Evolutionary conservation across 192 early-diverging fungal species (phyloP).

Genomic region (Phlyctochytrium planicorne): DNA sequence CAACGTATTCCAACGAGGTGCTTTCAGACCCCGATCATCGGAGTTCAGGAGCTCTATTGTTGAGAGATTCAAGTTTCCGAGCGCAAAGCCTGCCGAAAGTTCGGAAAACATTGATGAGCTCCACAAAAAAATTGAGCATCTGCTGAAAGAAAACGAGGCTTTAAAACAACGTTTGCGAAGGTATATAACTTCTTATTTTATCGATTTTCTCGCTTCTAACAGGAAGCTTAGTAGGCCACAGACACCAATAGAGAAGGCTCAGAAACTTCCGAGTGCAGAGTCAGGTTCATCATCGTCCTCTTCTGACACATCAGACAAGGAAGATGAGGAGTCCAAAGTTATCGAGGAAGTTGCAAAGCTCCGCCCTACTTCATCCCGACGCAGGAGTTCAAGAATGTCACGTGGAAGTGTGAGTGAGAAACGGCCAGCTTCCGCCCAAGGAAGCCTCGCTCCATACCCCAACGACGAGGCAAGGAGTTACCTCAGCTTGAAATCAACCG

Average conservation of each 20-base stretch:
- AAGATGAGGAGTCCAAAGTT: background rate
- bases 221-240: too few relatives aligned
- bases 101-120: too few relatives aligned
- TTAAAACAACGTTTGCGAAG: too few relatives aligned
- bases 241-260: too few relatives aligned
- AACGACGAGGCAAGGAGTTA: background rate
- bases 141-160: too few relatives aligned
- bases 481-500: background rate
- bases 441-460: background rate
- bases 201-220: too few relatives aligned
- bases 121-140: too few relatives aligned
- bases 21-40: background rate
- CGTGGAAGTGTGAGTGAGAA: background rate
- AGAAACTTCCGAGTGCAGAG: too few relatives aligned
- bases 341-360: background rate
- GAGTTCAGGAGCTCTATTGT: slow-evolving; percentile 1
- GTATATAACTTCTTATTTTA: too few relatives aligned
- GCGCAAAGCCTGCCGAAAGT: slow-evolving; percentile 9
- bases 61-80: background rate
- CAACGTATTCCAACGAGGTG: background rate
- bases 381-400: background rate
- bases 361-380: background rate
- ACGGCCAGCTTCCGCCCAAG: background rate
- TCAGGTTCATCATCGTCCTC: too few relatives aligned
- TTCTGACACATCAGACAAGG: background rate